A percentile compares a stretch with the other conserved stretches of the same genome.
phyloP scores from a whole-genome alignment of 116 monocot genomes.

The Posidonia oceanica region DNA sequence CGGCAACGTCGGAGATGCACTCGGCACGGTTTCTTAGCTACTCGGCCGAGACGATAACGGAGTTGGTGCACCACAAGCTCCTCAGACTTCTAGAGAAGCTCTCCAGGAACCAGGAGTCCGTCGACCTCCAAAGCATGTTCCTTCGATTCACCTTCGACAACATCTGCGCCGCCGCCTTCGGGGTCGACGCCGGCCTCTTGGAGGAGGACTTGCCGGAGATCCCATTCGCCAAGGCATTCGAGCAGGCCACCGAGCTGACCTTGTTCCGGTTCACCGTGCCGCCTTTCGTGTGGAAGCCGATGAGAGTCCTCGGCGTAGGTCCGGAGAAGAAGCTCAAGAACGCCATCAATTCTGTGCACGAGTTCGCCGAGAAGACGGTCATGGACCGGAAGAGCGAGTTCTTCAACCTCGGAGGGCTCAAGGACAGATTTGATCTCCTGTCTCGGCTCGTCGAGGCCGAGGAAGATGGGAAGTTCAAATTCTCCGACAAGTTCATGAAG shows the following conservation, averaged over 20 bases:
- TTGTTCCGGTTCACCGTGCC: conserved; percentile 51
- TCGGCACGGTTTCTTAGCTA: conserved; percentile 33
- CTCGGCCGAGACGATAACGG: conserved; percentile 28
- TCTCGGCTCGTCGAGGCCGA: conserved; percentile 45
- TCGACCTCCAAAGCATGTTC: conserved; percentile 43
- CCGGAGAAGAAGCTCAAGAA: conserved; percentile 41
- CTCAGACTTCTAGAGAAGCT: conserved; percentile 28
- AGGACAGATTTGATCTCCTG: conserved; percentile 45
- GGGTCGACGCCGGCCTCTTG: conserved; percentile 65
- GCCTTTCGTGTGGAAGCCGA: conserved; percentile 73
- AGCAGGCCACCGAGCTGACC: conserved; percentile 52
- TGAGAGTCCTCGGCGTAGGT: conserved; percentile 38
- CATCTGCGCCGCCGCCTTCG: conserved; percentile 72
- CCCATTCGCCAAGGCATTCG: conserved; percentile 68
- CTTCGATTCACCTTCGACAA: conserved; percentile 90
- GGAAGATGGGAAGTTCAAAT: conserved; percentile 5
- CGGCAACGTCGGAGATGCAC: conserved; percentile 70
- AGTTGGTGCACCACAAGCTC: conserved; percentile 46
- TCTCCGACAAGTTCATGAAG: conserved; percentile 60
- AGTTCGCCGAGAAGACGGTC: conserved; percentile 58
- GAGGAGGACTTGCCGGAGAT: conserved; percentile 36
- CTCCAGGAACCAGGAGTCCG: neutral
- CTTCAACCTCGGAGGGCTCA: neutral
- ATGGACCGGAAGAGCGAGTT: conserved; percentile 29
- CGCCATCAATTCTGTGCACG: conserved; percentile 40